Conservation (phyloP, 1,284 basidiomycete species). For the Puccinia hordei region DNA sequence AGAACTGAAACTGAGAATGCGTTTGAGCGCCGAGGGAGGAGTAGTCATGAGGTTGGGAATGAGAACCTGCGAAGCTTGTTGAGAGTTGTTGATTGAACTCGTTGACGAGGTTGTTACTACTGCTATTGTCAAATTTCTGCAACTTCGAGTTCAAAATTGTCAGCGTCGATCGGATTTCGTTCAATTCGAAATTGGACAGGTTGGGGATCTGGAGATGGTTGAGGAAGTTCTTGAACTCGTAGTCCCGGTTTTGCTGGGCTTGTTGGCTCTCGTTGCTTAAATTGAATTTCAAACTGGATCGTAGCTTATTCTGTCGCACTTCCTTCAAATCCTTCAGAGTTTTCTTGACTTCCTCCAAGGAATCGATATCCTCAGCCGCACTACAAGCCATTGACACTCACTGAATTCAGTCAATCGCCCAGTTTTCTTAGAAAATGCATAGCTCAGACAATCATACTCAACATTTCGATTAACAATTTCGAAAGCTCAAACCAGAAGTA, state of each 20-base stretch:
- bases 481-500: conserved; percentile 34
- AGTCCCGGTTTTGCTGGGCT: conserved; percentile 6
- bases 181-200: conserved; percentile 27
- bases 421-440: neutral
- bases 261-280: conserved; percentile 4
- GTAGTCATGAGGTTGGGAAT: neutral
- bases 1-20: conserved; percentile 13
- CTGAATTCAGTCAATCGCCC: too few relatives aligned
- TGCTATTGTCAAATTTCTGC: conserved; percentile 7
- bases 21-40: neutral
- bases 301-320: conserved; percentile 17
- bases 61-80: conserved; percentile 9
- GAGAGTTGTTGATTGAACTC: neutral
- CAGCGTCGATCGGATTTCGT: conserved; percentile 18
- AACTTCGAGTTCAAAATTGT: conserved; percentile 27
- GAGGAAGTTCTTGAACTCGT: conserved; percentile 12
- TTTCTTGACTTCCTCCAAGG: conserved; percentile 15
- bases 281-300: conserved; percentile 21
- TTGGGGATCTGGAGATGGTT: conserved; percentile 34
- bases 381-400: neutral
- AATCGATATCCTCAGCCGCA: conserved; percentile 29
- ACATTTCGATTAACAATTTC: conserved; percentile 31
- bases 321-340: conserved; percentile 32
- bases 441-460: neutral
- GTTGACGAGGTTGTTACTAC: neutral